Evolutionary conservation across 257 asterid genomes (phyloP), one percentile per base, ranked within the genome.

Genomic region (Rehmannia glutinosa): DNA sequence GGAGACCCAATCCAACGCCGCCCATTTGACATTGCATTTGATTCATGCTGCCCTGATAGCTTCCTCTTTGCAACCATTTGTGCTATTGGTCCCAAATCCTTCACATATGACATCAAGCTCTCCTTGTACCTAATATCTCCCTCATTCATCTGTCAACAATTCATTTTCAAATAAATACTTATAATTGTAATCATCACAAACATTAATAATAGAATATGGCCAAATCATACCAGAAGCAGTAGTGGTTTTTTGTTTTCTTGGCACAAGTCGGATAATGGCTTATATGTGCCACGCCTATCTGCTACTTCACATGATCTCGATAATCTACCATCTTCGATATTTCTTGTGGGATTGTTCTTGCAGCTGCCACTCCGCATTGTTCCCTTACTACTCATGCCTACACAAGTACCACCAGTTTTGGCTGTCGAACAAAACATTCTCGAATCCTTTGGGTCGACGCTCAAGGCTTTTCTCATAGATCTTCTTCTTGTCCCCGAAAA

Each of bases 71-170:
- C 97, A 56, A 90, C 81, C 79, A 39, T 65, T 43, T 81, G 77
- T 16, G 90, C 97, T 11, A 72, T 78, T 46, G 94, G 86, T 30
- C 97, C 98, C 74, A 93, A 81, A 15, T 73, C 94, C 77, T 84
- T 79, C 2, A 61, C 82, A 17, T 69, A 93, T 32, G 62, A 66
- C 84, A 77, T 70, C 72, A 90, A 70, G 82, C 98, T 90, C 7
- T 84, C 83, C 51, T 65, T 72, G 80, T 90, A 90, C 55, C 75
- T 75, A 15, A 67, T 33, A 2, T 73, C 84, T 61, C 75, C 84
- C 23, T 62, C 66, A 67, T 80, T 78, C 77, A 64, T 72, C 90
- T 71, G 59, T 47, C 73, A 66, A 49, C 12, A 27, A 30, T 4
- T n/a, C 6, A 17, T 3, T 62, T 23, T 32, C 45, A 20, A n/a